These are phyloP conservation scores for Chenopodium album DNA, from an alignment of 148 eudicot species.

Conservation along the genomic window DNA sequence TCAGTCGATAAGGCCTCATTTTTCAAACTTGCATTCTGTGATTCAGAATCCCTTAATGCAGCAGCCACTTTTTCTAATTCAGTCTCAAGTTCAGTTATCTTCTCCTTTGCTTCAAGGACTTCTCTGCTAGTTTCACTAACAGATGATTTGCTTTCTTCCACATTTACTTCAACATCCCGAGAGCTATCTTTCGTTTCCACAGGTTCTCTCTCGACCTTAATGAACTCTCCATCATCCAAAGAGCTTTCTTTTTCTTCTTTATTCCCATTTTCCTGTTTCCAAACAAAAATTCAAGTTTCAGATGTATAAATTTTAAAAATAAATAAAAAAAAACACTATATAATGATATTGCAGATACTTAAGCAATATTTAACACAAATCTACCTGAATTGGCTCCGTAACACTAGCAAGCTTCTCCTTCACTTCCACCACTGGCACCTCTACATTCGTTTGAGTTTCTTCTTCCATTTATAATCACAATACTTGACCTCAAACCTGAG, in stretches of 20 bases:
- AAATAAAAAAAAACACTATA: not conserved
- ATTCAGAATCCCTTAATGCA: constrained; percentile 56
- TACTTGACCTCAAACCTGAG: constrained; percentile 25
- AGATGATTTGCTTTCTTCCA: constrained; percentile 32
- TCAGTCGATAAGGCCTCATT: constrained; percentile 43
- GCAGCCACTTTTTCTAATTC: constrained; percentile 58
- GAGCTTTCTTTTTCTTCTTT: constrained; percentile 63
- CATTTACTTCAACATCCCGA: constrained; percentile 28
- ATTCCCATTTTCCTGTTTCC: constrained; percentile 39
- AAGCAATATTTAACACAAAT: not conserved
- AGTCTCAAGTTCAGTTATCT: constrained; percentile 62
- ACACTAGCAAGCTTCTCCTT: constrained; percentile 34
- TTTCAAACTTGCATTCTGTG: constrained; percentile 57
- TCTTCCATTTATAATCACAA: constrained; percentile 50
- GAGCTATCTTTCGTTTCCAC: constrained; percentile 43
- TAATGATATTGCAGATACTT: not conserved
- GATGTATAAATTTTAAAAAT: not conserved
- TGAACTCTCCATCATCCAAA: constrained; percentile 78
- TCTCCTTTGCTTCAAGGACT: constrained; percentile 71
- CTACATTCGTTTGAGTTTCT: constrained; percentile 47
- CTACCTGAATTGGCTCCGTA: constrained; percentile 52
- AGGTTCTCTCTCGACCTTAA: constrained; percentile 86
- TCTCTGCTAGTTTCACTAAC: constrained; percentile 54
- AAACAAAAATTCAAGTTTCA: not conserved
- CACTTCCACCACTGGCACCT: constrained; percentile 47